A percentile compares a stretch with the other conserved stretches of the same genome.
These are phyloP conservation scores for Penicillium canescens DNA, from an alignment of 495 filamentous ascomycete species.

Conservation along the genomic window DNA sequence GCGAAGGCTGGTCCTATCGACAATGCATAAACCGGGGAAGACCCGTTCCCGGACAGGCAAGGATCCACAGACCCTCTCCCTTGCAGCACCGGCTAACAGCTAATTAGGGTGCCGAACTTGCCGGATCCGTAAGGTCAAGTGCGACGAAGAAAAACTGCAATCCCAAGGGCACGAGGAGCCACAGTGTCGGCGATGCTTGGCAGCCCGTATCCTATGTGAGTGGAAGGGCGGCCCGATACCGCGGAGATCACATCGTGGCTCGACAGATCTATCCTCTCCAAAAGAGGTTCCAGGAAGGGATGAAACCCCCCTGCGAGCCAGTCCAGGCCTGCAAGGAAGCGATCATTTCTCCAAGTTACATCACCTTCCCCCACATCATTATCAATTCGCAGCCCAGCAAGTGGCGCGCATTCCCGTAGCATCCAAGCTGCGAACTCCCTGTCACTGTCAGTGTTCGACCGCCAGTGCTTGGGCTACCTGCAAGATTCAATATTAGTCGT, in stretches of 20 bases:
- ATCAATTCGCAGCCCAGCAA: slow-evolving; percentile 1
- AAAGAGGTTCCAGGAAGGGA: slow-evolving; percentile 7
- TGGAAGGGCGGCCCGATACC: slow-evolving; percentile 34
- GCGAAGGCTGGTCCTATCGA: not conserved
- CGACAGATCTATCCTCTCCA: not conserved
- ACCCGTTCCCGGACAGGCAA: slow-evolving; percentile 36
- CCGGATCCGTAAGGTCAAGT: slow-evolving; percentile 37
- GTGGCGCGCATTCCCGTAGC: not conserved
- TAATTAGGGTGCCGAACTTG: slow-evolving; percentile 33
- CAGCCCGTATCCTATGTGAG: slow-evolving; percentile 30
- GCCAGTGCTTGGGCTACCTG: slow-evolving; percentile 28
- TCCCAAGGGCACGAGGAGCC: slow-evolving; percentile 26
- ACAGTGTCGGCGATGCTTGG: slow-evolving; percentile 30
- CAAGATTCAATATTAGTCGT: slow-evolving; percentile 33
- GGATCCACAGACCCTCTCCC: slow-evolving; percentile 15
- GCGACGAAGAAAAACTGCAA: slow-evolving; percentile 32
- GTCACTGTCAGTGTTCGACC: slow-evolving; percentile 27
- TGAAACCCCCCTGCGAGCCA: not conserved
- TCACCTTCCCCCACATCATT: not conserved
- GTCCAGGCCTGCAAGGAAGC: not conserved
- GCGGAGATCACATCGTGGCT: slow-evolving; percentile 10
- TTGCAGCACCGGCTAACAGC: not conserved
- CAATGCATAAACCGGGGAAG: slow-evolving; percentile 29
- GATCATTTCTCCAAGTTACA: not conserved
- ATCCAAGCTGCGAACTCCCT: slow-evolving; percentile 33